Percentiles rank a stretch among this genome's conserved stretches.
Evolutionary conservation across 306 rosid species (phyloP).

Genomic region (Senna tora): DNA sequence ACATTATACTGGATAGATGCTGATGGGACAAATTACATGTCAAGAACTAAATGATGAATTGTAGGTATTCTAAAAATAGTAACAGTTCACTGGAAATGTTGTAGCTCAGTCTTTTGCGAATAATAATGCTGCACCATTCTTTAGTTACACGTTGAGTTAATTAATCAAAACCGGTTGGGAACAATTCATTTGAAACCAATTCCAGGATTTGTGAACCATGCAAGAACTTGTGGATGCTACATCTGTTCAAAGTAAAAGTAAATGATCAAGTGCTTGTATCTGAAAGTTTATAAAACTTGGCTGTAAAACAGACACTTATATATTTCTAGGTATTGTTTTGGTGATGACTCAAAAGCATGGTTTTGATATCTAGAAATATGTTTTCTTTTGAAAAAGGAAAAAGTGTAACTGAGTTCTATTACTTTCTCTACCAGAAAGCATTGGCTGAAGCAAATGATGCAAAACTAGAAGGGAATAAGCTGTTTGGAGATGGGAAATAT

Average conservation of each 20-base stretch:
- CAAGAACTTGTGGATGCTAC: neutral
- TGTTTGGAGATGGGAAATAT: conserved; percentile 65
- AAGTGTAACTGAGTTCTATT: neutral
- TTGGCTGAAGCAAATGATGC: conserved; percentile 75
- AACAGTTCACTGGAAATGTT: neutral
- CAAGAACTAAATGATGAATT: neutral
- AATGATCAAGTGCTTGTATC: neutral
- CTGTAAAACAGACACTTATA: neutral
- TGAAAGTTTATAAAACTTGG: neutral
- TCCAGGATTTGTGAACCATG: neutral
- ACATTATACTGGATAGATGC: neutral
- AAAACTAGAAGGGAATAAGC: conserved; percentile 75
- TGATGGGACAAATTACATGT: neutral
- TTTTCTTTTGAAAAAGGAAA: neutral
- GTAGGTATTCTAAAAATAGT: neutral
- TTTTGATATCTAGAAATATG: neutral
- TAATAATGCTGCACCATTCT: neutral
- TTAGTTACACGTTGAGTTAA: neutral
- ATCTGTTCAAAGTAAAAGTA: neutral
- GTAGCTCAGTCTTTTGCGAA: neutral
- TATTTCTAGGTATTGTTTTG: neutral
- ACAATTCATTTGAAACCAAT: neutral
- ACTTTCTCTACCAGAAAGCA: conserved; percentile 55
- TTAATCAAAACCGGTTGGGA: neutral
- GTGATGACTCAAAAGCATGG: conserved; percentile 1